Evolutionary conservation across 2,329 filamentous ascomycete genomes (phyloP).

Genomic region (Anthostomella pinea): DNA sequence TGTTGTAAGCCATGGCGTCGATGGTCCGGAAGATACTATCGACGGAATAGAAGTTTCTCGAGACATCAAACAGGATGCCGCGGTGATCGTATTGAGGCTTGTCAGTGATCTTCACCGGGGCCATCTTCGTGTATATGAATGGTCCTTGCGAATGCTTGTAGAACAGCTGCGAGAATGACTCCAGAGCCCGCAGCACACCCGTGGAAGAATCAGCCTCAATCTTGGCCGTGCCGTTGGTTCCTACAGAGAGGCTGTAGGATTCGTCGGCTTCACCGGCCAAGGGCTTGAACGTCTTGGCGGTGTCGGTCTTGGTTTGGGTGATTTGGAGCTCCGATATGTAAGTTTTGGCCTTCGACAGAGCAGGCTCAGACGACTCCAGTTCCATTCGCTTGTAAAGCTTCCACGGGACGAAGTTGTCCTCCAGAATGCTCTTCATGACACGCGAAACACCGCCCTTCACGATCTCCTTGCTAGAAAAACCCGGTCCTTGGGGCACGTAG

Average conservation of each 20-base stretch:
- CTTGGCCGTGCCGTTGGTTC: conserved; percentile 53
- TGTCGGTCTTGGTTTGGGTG: conserved; percentile 55
- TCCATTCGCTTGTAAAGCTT: conserved; percentile 64
- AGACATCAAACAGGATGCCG: conserved; percentile 75
- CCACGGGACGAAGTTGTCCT: conserved; percentile 72
- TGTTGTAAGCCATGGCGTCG: conserved; percentile 73
- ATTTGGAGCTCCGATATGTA: conserved; percentile 61
- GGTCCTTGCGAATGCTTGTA: conserved; percentile 62
- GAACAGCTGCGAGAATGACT: conserved; percentile 78
- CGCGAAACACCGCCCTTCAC: conserved; percentile 57
- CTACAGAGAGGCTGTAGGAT: conserved; percentile 67
- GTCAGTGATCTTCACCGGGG: conserved; percentile 71
- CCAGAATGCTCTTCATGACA: conserved; percentile 62
- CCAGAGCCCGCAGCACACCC: conserved; percentile 70
- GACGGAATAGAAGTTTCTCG: conserved; percentile 68
- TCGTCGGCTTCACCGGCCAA: conserved; percentile 67
- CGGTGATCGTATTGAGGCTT: conserved; percentile 72
- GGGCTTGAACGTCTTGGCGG: conserved; percentile 55
- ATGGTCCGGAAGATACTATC: conserved; percentile 70
- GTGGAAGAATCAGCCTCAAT: conserved; percentile 65
- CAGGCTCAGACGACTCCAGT: conserved; percentile 62
- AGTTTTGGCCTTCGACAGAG: conserved; percentile 38
- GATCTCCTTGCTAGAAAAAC: conserved; percentile 49
- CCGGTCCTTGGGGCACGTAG: conserved; percentile 38
- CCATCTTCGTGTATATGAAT: conserved; percentile 64